Base-by-base conservation (phyloP, 2,329 filamentous ascomycete genomes). In the Thermoascus crustaceus region DNA sequence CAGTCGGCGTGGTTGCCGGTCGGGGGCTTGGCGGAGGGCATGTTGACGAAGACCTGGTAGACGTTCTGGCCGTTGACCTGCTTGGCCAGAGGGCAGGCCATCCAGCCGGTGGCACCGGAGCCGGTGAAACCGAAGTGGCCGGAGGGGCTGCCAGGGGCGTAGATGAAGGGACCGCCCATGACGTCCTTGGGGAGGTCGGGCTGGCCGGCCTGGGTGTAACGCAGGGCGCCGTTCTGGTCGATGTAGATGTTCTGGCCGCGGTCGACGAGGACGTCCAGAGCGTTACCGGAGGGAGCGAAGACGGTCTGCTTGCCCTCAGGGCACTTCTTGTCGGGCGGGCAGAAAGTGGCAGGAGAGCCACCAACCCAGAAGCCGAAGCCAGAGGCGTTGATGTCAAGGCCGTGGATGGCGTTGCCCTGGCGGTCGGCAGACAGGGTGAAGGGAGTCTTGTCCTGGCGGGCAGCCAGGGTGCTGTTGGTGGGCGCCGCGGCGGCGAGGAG, bases 211-310 rank as follows among this genome's bases (percentile, higher is more conserved):
- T 49, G 42, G 0, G 75, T 75, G 59, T 73, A 82, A 36, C 65
- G 62, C 38, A 82, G 54, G 7, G 66, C 60, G 4, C 78, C 79
- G 17, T 65, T 55, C 3, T 69, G 61, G 3, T 58, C 62, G 38
- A 82, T 65, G 54, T 75, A 82, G 46, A 80, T 66, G 38, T 67
- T 58, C 48, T 83, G 78, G 17, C 79, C 78, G 18, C 78, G 78
- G 4, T 78, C 76, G 4, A 80, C 78, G 19, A 67, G 51, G 20
- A 75, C 69, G 21, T 62, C 57, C 49, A 73, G 24, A 11, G 23
- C 4, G 8, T 23, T 54, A 63, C 59, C 44, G 64, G 46, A 30
- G 49, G 46, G 30, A 22, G 57, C 49, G 31, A 74, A 56, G 6
- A 68, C 63, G 5, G 72, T 75, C 17, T 52, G 43, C 38, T 65